Evolutionary conservation across 352 stramenopile genomes (phyloP), one percentile per base, ranked within the genome.

Genomic region (Phytopythium aichiense): DNA sequence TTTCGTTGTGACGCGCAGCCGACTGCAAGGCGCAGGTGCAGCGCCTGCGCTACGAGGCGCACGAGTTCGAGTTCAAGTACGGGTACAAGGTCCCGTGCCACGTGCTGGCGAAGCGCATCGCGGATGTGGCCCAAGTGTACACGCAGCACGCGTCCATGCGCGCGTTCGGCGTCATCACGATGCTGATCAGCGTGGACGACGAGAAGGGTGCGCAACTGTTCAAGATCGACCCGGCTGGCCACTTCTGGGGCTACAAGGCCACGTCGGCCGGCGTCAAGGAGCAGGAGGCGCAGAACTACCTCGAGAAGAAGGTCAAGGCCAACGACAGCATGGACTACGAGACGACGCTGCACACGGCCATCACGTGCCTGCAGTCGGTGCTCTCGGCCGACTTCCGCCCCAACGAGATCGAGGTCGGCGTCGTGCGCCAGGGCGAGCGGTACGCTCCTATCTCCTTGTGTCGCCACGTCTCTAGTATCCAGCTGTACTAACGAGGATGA

Each of bases 251-350:
- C 43, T 93, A 93, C 82, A 93, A 91, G 72, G 97, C 94, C 42
- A 97, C 94, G 7, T 91, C 97, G 9, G 87, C 92, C 1, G 98
- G 98, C 22, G 77, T 91, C 16, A 99, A 99, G 82, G 95, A 99
- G 68, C 96, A 99, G 79, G 97, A 99, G 79, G 97, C 97, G 33
- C 97, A 98, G 65, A 99, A 99, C 76, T 98, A 98, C 82, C 85
- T 99, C 49, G 98, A 99, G 80, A 99, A 99, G 78, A 97, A 98
- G 79, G 88, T 98, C 30, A 95, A 96, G 77, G 81, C 84, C 56
- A 94, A 96, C 69, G 61, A 79, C n/a, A 64, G 61, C 37, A 98
- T 98, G 84, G 86, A 97, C 70, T 75, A 89, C n/a, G 89, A 98
- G 69, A 83, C 92, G 52, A 98, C 96, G 52, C 87, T 99, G 66